Evolutionary conservation across 2,329 filamentous ascomycete species (phyloP).

Genomic region (Davidsoniella australis): DNA sequence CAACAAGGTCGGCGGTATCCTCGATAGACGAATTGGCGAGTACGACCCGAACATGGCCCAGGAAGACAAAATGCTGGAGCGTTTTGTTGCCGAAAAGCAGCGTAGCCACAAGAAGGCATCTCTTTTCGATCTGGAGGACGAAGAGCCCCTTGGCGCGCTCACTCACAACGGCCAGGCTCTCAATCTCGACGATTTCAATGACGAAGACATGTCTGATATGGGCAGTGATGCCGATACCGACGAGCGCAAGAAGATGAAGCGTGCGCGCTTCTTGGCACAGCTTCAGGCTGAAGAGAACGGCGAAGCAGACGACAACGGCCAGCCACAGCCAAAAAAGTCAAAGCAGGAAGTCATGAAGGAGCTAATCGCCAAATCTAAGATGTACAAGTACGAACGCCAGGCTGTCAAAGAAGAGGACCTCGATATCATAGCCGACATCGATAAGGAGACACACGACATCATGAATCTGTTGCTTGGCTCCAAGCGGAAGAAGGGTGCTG

Average conservation of each 20-base stretch:
- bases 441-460: slow-evolving; percentile 66
- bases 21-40: slow-evolving; percentile 90
- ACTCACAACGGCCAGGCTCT: slow-evolving; percentile 74
- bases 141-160: slow-evolving; percentile 47
- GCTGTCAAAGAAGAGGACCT: slow-evolving; percentile 85
- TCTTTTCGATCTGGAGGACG: slow-evolving; percentile 82
- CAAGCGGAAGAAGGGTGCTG: slow-evolving; percentile 13
- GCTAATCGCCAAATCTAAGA: slow-evolving; percentile 90
- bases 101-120: slow-evolving; percentile 57
- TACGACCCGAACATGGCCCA: slow-evolving; percentile 85
- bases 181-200: slow-evolving; percentile 66
- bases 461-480: slow-evolving; percentile 46
- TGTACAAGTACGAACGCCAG: slow-evolving; percentile 88
- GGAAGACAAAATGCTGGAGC: slow-evolving; percentile 79
- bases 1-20: slow-evolving; percentile 80
- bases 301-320: slow-evolving; percentile 31
- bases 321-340: slow-evolving; percentile 75
- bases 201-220: slow-evolving; percentile 49
- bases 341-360: slow-evolving; percentile 98
- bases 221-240: slow-evolving; percentile 40
- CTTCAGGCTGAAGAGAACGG: slow-evolving; percentile 30
- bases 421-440: slow-evolving; percentile 65
- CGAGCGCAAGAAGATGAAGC: slow-evolving; percentile 37
- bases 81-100: slow-evolving; percentile 80
- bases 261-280: slow-evolving; percentile 30